Conservation (phyloP, 73 alveolate genomes). For the Tetrahymena elliotti region DNA sequence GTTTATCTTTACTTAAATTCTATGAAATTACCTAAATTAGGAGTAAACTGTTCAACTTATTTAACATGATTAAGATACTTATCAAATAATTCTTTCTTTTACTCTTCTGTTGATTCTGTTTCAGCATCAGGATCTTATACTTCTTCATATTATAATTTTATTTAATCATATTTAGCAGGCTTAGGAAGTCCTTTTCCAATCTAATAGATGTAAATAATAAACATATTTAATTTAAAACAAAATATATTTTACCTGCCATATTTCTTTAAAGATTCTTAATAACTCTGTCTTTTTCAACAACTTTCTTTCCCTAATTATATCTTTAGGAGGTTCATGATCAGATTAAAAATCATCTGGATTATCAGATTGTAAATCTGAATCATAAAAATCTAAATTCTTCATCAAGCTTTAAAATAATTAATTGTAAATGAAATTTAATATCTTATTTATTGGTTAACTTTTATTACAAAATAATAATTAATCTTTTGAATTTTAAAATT, state of each 20-base stretch:
- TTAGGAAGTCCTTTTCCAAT: not conserved
- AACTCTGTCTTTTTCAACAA: not conserved
- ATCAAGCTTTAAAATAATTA: not conserved
- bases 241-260: not conserved
- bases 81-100: not conserved
- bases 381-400: not conserved
- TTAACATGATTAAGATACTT: not conserved
- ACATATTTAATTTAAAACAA: not conserved
- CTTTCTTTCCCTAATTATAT: not conserved
- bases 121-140: not conserved
- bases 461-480: too few relatives aligned
- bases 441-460: not conserved
- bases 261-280: not conserved
- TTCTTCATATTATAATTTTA: not conserved
- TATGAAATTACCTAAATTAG: not conserved
- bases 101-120: not conserved
- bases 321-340: not conserved
- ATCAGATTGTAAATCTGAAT: not conserved
- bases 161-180: not conserved
- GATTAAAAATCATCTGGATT: not conserved
- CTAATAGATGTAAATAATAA: not conserved
- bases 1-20: not conserved
- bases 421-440: too few relatives aligned
- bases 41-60: not conserved
- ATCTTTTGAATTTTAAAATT: not conserved